Evolutionary conservation across 176 grass and related monocot species (phyloP), one percentile per base, ranked within the genome.

Genomic region (Carex scoparia): DNA sequence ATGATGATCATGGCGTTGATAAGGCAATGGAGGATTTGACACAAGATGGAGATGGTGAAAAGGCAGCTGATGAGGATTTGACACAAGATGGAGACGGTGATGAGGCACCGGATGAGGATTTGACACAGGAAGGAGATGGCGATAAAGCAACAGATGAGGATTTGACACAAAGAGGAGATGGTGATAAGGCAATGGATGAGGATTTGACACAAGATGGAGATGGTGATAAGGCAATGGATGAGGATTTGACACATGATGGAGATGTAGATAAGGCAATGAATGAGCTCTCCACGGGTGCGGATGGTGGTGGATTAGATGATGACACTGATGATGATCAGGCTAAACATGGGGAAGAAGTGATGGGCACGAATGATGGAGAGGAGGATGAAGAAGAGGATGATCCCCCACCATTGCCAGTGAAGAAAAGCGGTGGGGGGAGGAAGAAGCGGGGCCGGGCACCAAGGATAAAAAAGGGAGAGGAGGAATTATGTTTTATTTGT

Each of bases 401-500:
- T 10, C 86, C 88, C 56, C 94, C 89, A 71, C 70, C 87, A 30
- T 65, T 79, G 33, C 33, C 77, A 79, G 18, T 19, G 35, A 94
- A 76, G 87, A 94, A 85, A 87, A 90, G 84, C 49, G 86, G 92
- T 60, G 89, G 81, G 48, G 87, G 84, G 51, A 82, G 79, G 67
- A 99, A 99, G 86, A 87, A 92, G 87, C 91, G 91, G n/a, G 91
- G 87, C 63, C 86, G 88, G 56, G 62, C 72, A 12, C 63, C 87
- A 58, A 58, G 69, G 70, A 91, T 85, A 40, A 92, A 40, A 65
- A 96, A 99, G 86, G 88, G 93, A 79, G 97, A 88, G 68, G 97
- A 99, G 62, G 97, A 92, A 71, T 86, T 99, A 19, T 99, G 97
- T 87, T 99, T 99, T 79, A 99, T 99, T 86, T 99, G 97, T 79